These are phyloP conservation scores for Ogataea pignaliae DNA, from an alignment of 805 yeast species.

Conservation along the genomic window DNA sequence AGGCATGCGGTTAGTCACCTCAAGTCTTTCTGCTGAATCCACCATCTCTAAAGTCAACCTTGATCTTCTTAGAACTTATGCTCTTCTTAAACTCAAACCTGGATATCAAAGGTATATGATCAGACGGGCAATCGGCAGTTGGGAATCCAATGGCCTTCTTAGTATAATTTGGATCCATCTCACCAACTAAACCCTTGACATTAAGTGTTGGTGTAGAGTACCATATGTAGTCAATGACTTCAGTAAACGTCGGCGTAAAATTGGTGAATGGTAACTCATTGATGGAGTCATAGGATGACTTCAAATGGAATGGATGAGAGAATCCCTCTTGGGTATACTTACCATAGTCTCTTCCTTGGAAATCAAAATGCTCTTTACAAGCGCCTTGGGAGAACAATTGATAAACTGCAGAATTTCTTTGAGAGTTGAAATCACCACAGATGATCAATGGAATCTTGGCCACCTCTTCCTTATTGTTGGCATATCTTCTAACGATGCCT, in stretches of 20 bases:
- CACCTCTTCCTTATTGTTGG: conserved; percentile 26
- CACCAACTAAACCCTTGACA: conserved; percentile 83
- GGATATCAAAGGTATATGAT: conserved; percentile 84
- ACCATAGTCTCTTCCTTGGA: conserved; percentile 87
- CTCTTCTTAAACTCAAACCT: conserved; percentile 66
- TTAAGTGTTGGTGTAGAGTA: conserved; percentile 76
- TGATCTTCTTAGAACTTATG: conserved; percentile 16
- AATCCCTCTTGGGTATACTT: conserved; percentile 86
- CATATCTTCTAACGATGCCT: conserved; percentile 44
- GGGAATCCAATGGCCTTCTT: conserved; percentile 86
- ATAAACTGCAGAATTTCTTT: conserved; percentile 83
- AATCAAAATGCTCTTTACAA: conserved; percentile 74
- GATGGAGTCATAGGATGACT: conserved; percentile 77
- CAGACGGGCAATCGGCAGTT: conserved; percentile 88
- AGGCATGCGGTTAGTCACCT: no score
- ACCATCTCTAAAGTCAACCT: conserved; percentile 27
- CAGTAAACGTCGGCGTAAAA: conserved; percentile 88
- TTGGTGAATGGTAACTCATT: conserved; percentile 94
- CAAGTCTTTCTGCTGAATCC: conserved; percentile 27
- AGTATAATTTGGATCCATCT: conserved; percentile 74
- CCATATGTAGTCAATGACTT: conserved; percentile 95
- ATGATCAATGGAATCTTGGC: conserved; percentile 67
- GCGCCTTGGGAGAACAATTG: conserved; percentile 80
- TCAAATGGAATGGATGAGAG: conserved; percentile 72
- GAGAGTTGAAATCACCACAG: conserved; percentile 96